Percentiles rank a stretch among this genome's conserved stretches.
Conservation (phyloP, 805 yeast genomes). For the Nakazawaea wickerhamii region DNA sequence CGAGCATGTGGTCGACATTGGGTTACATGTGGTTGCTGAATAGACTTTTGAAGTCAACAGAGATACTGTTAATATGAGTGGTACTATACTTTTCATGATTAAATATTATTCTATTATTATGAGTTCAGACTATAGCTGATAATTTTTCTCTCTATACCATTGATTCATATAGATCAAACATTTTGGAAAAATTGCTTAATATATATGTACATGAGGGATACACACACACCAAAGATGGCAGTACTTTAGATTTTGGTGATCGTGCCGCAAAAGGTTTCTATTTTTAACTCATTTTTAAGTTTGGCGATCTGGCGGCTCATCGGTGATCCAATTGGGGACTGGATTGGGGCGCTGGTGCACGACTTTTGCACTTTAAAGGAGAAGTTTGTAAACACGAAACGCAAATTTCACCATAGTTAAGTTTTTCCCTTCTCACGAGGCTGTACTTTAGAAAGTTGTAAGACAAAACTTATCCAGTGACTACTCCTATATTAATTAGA, state of each 20-base stretch:
- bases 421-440: too few relatives aligned
- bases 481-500: too few relatives aligned
- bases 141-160: too few relatives aligned
- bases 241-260: not conserved
- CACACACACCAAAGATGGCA: not conserved
- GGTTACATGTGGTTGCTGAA: slow-evolving; percentile 24
- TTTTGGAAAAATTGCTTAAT: not conserved
- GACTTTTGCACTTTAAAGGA: not conserved
- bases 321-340: too few relatives aligned
- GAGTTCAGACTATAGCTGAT: too few relatives aligned
- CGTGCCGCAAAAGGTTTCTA: not conserved
- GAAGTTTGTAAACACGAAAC: not conserved
- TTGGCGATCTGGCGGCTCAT: slow-evolving; percentile 1
- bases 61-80: not conserved
- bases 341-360: not conserved
- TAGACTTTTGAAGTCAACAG: not conserved
- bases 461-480: too few relatives aligned
- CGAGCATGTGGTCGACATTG: slow-evolving; percentile 25
- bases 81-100: not conserved
- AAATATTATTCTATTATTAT: not conserved
- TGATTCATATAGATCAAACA: too few relatives aligned
- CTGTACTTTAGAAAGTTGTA: too few relatives aligned
- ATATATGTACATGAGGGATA: not conserved
- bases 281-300: not conserved
- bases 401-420: not conserved